A percentile compares a stretch with the other conserved stretches of the same genome.
phyloP scores from a whole-genome alignment of 1,139 yeast species.

The Candida neerlandica region DNA sequence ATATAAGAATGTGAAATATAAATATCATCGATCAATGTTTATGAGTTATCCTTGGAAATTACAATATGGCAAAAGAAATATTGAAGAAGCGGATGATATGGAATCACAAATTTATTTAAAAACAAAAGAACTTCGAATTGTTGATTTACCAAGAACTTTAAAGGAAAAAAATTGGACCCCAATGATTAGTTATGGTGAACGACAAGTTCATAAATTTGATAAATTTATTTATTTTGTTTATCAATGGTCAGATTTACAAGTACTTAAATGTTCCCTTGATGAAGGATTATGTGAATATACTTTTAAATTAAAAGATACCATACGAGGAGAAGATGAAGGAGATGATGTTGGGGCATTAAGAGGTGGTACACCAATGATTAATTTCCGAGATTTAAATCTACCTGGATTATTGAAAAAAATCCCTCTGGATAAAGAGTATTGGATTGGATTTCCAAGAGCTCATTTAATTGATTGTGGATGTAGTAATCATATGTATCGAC shows the following conservation, averaged over 20 bases:
- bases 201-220: conserved; percentile 19
- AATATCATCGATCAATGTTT: conserved; percentile 34
- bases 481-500: conserved; percentile 48
- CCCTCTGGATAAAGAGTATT: conserved; percentile 40
- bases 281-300: conserved; percentile 25
- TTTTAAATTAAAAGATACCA: conserved; percentile 20
- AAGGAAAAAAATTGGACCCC: conserved; percentile 38
- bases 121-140: conserved; percentile 29
- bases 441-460: conserved; percentile 55
- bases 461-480: conserved; percentile 52
- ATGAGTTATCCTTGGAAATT: conserved; percentile 42
- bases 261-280: conserved; percentile 27
- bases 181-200: conserved; percentile 22
- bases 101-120: conserved; percentile 23
- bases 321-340: conserved; percentile 12
- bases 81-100: conserved; percentile 24
- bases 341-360: conserved; percentile 35
- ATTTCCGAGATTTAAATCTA: conserved; percentile 16
- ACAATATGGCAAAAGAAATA: conserved; percentile 35
- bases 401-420: conserved; percentile 9
- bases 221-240: conserved; percentile 21
- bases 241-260: conserved; percentile 30
- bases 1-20: conserved; percentile 11
- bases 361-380: conserved; percentile 36
- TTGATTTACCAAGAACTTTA: conserved; percentile 16